Evolutionary conservation across 257 asterid species (phyloP), one percentile per base, ranked within the genome.

Genomic region (Sherardia arvensis): DNA sequence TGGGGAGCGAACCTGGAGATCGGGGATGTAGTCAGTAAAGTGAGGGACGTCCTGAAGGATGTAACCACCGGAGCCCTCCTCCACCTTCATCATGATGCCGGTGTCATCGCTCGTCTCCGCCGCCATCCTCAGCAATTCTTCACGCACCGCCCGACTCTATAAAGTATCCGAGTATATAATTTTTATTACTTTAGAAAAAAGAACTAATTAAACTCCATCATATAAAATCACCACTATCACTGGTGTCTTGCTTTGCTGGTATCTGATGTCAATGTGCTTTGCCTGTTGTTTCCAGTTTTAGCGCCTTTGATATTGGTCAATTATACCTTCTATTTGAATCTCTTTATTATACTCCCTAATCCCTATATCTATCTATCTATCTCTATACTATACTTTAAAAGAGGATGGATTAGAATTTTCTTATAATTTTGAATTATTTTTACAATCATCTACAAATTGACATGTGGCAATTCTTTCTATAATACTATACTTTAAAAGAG

Each of bases 41-140:
- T 91, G 96, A 66, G 98, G 98, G 12, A 91, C 98, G 62, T 91
- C 98, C 73, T 91, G 78, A 51, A 91, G 96, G n/a, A 88, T 78
- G 70, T 81, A 91, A 38, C 95, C 96, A 54, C 43, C 76, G 69
- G 87, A 81, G 49, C 96, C 96, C 5, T 51, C 72, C 25, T 72
- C 83, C 74, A 78, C 74, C 78, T 91, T 91, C 95, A 79, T 84
- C 89, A 80, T 85, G 81, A 75, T 74, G 69, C 15, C 63, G 59
- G 71, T 64, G 73, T 77, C 78, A 40, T 74, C 72, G 65, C 79
- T 68, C 56, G 3, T 68, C 27, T 26, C 68, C 43, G 63, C 55
- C 51, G 29, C 66, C 70, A 6, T 51, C 53, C 17, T 8, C 3
- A 55, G 43, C 43, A 43, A 7, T 15, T 43, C 51, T 43, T 43